Base-by-base conservation (phyloP, 1,284 basidiomycete species). In the Trametes polyzona region DNA sequence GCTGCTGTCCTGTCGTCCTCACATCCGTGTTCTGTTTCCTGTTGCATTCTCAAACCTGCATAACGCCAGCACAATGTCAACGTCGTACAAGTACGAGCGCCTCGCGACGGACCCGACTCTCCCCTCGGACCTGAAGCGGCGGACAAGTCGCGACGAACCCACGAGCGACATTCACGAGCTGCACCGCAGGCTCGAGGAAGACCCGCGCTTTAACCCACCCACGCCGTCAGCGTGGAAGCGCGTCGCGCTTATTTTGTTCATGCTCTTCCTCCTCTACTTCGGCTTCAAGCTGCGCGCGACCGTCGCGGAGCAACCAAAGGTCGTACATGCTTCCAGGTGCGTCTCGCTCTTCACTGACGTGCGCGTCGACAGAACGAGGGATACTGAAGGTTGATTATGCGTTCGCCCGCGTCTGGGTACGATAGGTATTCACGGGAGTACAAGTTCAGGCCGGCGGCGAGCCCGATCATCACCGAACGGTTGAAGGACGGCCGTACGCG, bases 391-490 rank as follows among this genome's bases (percentile, higher is more conserved):
- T 16, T 24, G 23, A 12, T 11, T 14, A 6, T 24, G 40, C 24
- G 41, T 42, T 12, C 16, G 23, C 17, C 32, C 9, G 32, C n/a
- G 36, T 23, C 21, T 17, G 24, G 19, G 36, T 33, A 24, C 10
- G 35, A 29, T 56, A 88, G 86, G 61, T 89, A 88, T 65, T 88
- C 86, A 24, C 80, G 83, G 57, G 81, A 87, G 43, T 77, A 77
- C 70, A 86, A 83, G 67, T 88, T 77, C 67, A 74, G 87, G 55
- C 87, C 87, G 2, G 86, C 86, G 17, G 86, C 86, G 11, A 84
- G 82, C 58, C 86, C 86, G n/a, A 73, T 88, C 43, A 75, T 88
- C 57, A 87, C 84, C 0, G 84, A 88, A 67, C 78, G 71, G 8
- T 66, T 88, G 54, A 81, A 79, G 61, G 84, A 86, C 64, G 86